Percentiles rank a stretch among this genome's conserved stretches.
These are phyloP conservation scores for Physcomitrellopsis africana DNA, from an alignment of 225 moss, liverwort and hornwort genomes.

Conservation along the genomic window DNA sequence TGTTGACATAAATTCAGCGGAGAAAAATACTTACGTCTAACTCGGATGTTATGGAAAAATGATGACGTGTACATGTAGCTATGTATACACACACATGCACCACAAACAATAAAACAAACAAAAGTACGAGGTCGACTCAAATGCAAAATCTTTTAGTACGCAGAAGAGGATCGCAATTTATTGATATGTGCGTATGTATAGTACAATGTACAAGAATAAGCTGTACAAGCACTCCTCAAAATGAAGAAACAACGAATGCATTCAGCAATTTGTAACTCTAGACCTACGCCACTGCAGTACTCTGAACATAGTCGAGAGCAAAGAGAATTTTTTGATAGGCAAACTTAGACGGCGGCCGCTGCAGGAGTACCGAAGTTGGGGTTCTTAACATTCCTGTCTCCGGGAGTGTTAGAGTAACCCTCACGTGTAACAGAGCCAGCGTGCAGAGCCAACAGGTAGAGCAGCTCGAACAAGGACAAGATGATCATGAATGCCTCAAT, in stretches of 20 bases:
- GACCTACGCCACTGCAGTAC: slow-evolving; percentile 21
- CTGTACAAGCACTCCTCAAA: slow-evolving; percentile 23
- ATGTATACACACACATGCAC: too few relatives aligned
- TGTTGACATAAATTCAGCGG: too few relatives aligned
- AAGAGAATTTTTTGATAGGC: neutral
- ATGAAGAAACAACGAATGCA: slow-evolving; percentile 4
- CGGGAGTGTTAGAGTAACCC: slow-evolving; percentile 17
- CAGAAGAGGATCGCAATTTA: slow-evolving; percentile 15
- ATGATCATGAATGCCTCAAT: slow-evolving; percentile 60
- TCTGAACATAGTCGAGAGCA: too few relatives aligned
- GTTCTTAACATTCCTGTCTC: slow-evolving; percentile 29
- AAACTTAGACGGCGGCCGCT: slow-evolving; percentile 52
- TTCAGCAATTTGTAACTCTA: slow-evolving; percentile 25
- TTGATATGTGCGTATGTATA: slow-evolving; percentile 26
- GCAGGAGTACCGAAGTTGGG: slow-evolving; percentile 62
- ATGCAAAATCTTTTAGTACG: neutral
- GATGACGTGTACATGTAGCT: too few relatives aligned
- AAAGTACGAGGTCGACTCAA: accelerated
- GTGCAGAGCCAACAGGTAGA: slow-evolving; percentile 49
- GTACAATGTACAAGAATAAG: slow-evolving; percentile 50
- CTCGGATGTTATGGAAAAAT: too few relatives aligned
- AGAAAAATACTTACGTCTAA: too few relatives aligned
- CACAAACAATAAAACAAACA: too few relatives aligned
- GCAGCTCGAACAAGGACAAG: slow-evolving; percentile 48
- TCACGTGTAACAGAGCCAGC: slow-evolving; percentile 17